Percentiles rank a stretch among this genome's conserved stretches.
phyloP scores from a whole-genome alignment of 345 rosid species.

The Gossypium rotundifolium region DNA sequence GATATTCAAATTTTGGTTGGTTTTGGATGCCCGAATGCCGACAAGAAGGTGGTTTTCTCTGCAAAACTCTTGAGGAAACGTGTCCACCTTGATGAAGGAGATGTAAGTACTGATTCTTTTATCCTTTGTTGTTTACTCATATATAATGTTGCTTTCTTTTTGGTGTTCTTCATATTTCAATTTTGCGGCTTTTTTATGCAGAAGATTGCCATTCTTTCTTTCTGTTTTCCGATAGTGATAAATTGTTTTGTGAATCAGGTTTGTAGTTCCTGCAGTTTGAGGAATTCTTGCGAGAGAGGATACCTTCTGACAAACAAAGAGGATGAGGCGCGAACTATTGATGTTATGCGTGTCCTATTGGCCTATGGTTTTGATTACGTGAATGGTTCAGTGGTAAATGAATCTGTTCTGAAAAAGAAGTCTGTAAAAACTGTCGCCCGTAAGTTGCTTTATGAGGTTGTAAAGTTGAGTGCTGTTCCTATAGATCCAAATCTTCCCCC shows the following conservation, averaged over 20 bases:
- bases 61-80: conserved; percentile 82
- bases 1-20: conserved; percentile 86
- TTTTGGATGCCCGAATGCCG: conserved; percentile 85
- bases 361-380: conserved; percentile 70
- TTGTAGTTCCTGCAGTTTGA: conserved; percentile 89
- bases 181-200: background rate
- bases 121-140: background rate
- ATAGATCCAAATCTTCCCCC: conserved; percentile 95
- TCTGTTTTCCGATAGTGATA: background rate
- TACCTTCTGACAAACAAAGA: conserved; percentile 85
- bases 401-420: conserved; percentile 62
- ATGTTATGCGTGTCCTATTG: conserved; percentile 71
- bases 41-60: conserved; percentile 80
- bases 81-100: conserved; percentile 96
- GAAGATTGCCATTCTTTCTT: background rate
- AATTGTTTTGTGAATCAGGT: conserved; percentile 39
- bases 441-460: conserved; percentile 79
- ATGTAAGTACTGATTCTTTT: conserved; percentile 48
- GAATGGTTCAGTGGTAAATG: conserved; percentile 50
- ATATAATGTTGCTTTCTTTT: background rate
- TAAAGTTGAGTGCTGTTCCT: conserved; percentile 84
- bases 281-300: conserved; percentile 83
- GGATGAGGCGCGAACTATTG: conserved; percentile 93
- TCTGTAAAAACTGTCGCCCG: conserved; percentile 75
- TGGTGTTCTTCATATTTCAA: background rate